Evolutionary conservation across 768 basidiomycete species (phyloP), one percentile per base, ranked within the genome.

Genomic region (Trametes sanguinea): DNA sequence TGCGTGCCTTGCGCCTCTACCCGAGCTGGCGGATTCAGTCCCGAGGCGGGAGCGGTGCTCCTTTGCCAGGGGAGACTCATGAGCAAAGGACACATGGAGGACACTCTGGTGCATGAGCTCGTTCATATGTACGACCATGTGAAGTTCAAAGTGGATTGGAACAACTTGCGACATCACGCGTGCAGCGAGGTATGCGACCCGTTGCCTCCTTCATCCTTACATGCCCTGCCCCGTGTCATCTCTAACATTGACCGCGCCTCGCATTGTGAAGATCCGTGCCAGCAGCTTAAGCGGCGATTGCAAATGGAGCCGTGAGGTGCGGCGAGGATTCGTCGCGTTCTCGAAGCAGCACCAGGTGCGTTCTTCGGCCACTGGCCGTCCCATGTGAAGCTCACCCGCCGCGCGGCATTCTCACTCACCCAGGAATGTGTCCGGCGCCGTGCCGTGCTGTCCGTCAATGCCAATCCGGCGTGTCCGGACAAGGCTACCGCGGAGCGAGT

Each of bases 41-140:
- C 92, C 1, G 83, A 89, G 4, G 83, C 85, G 13, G 90, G 92
- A 14, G 89, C 88, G 3, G 85, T 98, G 29, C 75, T 94, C 6
- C 78, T 99, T 2, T 99, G 96, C 71, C 86, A 94, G 63, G 90
- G 94, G 47, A 83, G 88, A 51, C 90, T 95, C 68, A 82, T 86
- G 72, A 84, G 80, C 73, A 88, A 92, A 71, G 83, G 82, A 39
- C 94, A 97, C 68, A 89, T 95, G 90, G 95, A 98, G 74, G 85
- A 93, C 69, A 96, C 95, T 33, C 78, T 99, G 37, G 83, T 90
- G 22, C 97, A 99, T 70, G 97, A 99, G 72, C 83, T 98, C 48
- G 76, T 98, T 29, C 97, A 98, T 71, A 87, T 94, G 83, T 98
- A 92, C 72, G 97, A 99, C 74, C 92, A 96, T 64, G 91, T 92